Conservation (phyloP, 768 basidiomycete genomes). For the Mycena epipterygia region DNA sequence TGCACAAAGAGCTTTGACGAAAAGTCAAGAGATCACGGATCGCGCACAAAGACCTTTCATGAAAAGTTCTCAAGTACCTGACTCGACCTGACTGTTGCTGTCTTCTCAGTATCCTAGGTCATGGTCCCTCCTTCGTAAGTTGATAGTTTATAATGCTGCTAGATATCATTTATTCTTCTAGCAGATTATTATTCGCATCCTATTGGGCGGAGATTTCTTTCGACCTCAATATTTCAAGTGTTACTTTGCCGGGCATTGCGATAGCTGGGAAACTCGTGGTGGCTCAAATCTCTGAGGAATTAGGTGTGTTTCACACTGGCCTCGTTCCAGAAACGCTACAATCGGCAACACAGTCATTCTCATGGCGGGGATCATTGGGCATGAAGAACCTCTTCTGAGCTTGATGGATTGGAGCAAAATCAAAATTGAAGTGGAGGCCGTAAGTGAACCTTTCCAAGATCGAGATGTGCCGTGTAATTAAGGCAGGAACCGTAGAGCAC, state of each 20-base stretch:
- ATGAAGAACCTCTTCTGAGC: background rate
- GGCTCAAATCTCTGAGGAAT: conserved; percentile 1
- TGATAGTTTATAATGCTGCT: too few species aligned
- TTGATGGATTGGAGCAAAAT: background rate
- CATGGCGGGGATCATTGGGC: background rate
- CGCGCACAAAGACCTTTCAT: too few species aligned
- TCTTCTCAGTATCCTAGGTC: too few species aligned
- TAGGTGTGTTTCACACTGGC: background rate
- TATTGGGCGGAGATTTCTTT: background rate
- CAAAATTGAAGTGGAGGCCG: background rate
- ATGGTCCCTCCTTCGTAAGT: too few species aligned
- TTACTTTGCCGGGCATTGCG: background rate
- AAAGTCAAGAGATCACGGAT: too few species aligned
- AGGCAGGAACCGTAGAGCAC: background rate
- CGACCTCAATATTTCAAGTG: background rate
- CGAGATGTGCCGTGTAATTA: background rate
- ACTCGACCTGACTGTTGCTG: too few species aligned
- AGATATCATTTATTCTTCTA: too few species aligned
- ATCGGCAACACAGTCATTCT: background rate
- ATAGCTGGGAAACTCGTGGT: background rate
- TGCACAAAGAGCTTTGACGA: too few species aligned
- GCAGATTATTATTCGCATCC: background rate
- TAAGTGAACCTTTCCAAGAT: background rate
- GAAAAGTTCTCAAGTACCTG: too few species aligned
- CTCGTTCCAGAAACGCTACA: background rate